phyloP scores from a whole-genome alignment of 805 yeast genomes.

The Candida saitoana region DNA sequence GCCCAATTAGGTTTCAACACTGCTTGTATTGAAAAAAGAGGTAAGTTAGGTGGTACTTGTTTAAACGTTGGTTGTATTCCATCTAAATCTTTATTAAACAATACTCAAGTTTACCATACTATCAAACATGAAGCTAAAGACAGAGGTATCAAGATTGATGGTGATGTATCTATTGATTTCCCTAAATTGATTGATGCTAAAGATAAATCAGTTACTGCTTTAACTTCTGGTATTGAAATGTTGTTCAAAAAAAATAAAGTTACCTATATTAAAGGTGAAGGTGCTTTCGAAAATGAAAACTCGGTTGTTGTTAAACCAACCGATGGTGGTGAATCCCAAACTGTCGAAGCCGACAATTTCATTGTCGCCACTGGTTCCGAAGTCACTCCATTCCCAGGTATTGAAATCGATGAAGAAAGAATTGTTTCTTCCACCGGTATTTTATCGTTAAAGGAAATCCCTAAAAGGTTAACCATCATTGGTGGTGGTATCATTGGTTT shows the following conservation, averaged over 20 bases:
- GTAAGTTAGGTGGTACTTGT: constrained; percentile 96
- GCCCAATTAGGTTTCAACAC: constrained; percentile 94
- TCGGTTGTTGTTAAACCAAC: constrained; percentile 76
- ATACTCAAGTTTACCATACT: constrained; percentile 88
- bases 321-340: constrained; percentile 70
- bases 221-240: constrained; percentile 93
- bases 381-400: constrained; percentile 98
- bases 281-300: constrained; percentile 80
- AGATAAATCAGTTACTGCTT: constrained; percentile 81
- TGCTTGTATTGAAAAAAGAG: constrained; percentile 97
- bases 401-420: constrained; percentile 92
- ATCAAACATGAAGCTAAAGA: constrained; percentile 76
- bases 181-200: constrained; percentile 84
- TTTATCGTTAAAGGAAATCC: constrained; percentile 77
- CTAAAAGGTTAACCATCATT: constrained; percentile 85
- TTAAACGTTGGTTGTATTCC: constrained; percentile 99
- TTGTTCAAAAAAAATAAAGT: constrained; percentile 94
- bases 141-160: constrained; percentile 86
- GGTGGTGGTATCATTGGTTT: constrained; percentile 99
- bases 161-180: constrained; percentile 71
- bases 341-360: constrained; percentile 73
- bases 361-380: constrained; percentile 98
- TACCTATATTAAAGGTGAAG: constrained; percentile 90
- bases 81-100: constrained; percentile 90
- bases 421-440: constrained; percentile 96